phyloP scores from a whole-genome alignment of 1,284 basidiomycete species.

The Takashimella koratensis region DNA sequence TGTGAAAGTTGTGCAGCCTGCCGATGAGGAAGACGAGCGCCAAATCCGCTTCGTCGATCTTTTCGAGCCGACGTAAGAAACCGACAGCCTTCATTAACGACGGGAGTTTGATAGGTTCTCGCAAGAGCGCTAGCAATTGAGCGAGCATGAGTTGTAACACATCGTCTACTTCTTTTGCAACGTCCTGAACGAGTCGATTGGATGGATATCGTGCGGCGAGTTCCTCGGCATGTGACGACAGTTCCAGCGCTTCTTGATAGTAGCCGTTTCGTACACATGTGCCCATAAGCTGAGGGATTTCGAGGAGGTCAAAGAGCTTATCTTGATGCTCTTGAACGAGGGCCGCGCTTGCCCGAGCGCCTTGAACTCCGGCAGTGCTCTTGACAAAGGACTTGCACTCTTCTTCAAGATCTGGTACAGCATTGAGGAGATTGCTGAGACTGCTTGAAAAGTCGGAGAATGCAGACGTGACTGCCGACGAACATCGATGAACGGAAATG shows the following conservation, averaged over 20 bases:
- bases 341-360: conserved; percentile 66
- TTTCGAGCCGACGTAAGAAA: conserved; percentile 74
- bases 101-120: conserved; percentile 82
- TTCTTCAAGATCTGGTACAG: conserved; percentile 67
- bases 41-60: conserved; percentile 61
- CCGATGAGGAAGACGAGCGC: conserved; percentile 66
- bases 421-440: conserved; percentile 62
- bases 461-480: conserved; percentile 59
- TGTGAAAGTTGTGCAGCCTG: conserved; percentile 56
- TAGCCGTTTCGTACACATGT: conserved; percentile 87
- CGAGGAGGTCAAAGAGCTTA: conserved; percentile 82
- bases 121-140: conserved; percentile 71
- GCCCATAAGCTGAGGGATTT: conserved; percentile 82
- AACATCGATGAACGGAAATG: conserved; percentile 64
- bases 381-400: conserved; percentile 63
- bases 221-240: conserved; percentile 62
- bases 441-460: conserved; percentile 63
- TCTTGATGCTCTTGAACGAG: conserved; percentile 85
- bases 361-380: conserved; percentile 58
- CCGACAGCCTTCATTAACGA: conserved; percentile 81
- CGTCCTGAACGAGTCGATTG: conserved; percentile 54
- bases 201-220: conserved; percentile 52
- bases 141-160: conserved; percentile 54
- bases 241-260: conserved; percentile 82
- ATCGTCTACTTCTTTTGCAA: conserved; percentile 69